Conservation (phyloP, 345 rosid genomes). For the Anacardium occidentale region DNA sequence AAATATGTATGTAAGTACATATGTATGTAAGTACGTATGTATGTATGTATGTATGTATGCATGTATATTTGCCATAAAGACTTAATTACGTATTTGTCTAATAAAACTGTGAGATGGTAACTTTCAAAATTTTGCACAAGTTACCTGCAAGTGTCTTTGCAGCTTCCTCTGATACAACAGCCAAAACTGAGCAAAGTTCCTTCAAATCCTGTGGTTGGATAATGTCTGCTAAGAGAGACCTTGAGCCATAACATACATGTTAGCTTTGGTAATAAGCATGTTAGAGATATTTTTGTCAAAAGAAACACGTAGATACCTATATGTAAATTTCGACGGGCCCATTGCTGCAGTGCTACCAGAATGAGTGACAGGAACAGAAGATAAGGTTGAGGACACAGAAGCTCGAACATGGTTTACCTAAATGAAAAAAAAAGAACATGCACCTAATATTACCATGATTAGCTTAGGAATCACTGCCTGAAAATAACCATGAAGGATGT, state of each 20-base stretch:
- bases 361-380: slow-evolving; percentile 50
- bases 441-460: not conserved
- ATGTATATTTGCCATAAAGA: too few species aligned
- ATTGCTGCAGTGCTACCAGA: slow-evolving; percentile 36
- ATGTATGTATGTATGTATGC: too few species aligned
- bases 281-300: slow-evolving; percentile 5
- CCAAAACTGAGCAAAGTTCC: slow-evolving; percentile 97
- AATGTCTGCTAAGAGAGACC: slow-evolving; percentile 94
- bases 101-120: not conserved
- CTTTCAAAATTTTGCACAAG: not conserved
- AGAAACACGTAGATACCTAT: slow-evolving; percentile 54
- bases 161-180: slow-evolving; percentile 68
- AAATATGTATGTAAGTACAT: too few species aligned
- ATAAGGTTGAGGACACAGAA: slow-evolving; percentile 46
- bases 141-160: slow-evolving; percentile 79
- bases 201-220: slow-evolving; percentile 86
- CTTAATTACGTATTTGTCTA: not conserved
- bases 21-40: too few species aligned
- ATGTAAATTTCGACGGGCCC: slow-evolving; percentile 70
- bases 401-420: slow-evolving; percentile 63
- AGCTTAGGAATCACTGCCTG: slow-evolving; percentile 3
- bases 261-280: slow-evolving; percentile 30
- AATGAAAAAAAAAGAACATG: slow-evolving; percentile 21
- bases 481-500: not conserved
- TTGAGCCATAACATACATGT: slow-evolving; percentile 39